These are phyloP conservation scores for Pugionium dolabratum DNA, from an alignment of 345 rosid genomes.

Conservation along the genomic window DNA sequence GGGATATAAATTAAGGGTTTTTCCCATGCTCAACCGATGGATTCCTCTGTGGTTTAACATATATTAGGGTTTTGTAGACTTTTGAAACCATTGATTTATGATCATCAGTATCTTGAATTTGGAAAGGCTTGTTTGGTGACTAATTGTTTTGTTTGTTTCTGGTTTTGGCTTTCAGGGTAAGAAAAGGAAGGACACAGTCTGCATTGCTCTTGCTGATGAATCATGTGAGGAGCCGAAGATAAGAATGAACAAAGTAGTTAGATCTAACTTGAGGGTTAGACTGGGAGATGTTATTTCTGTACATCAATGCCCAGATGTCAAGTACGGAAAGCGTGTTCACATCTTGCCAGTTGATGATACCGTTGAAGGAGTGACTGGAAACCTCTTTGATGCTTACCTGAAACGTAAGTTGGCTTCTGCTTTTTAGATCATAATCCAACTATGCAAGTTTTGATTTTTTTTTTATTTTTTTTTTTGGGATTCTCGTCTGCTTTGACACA, in stretches of 20 bases:
- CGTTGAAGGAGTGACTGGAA: constrained; percentile 91
- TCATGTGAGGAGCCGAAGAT: constrained; percentile 86
- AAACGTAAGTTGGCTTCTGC: constrained; percentile 62
- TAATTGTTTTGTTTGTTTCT: background rate
- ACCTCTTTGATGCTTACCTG: constrained; percentile 90
- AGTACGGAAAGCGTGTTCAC: no score
- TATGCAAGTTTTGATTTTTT: background rate
- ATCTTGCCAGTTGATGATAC: constrained; percentile 85
- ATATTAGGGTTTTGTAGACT: constrained; percentile 20
- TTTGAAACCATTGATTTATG: background rate
- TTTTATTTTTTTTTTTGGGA: background rate
- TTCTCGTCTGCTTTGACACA: background rate
- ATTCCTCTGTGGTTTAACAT: constrained; percentile 4
- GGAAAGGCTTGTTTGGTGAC: background rate
- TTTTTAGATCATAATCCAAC: constrained; percentile 1
- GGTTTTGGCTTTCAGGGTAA: constrained; percentile 57
- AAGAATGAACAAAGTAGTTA: no score
- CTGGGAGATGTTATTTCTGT: no score
- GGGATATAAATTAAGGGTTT: background rate
- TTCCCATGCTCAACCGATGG: background rate
- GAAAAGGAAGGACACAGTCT: constrained; percentile 82
- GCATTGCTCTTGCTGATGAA: constrained; percentile 90
- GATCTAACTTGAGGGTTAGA: no score
- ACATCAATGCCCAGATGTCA: no score
- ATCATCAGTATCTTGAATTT: background rate